Base-by-base conservation (phyloP, 2,329 filamentous ascomycete genomes). In the Microcyclospora tardicrescens region DNA sequence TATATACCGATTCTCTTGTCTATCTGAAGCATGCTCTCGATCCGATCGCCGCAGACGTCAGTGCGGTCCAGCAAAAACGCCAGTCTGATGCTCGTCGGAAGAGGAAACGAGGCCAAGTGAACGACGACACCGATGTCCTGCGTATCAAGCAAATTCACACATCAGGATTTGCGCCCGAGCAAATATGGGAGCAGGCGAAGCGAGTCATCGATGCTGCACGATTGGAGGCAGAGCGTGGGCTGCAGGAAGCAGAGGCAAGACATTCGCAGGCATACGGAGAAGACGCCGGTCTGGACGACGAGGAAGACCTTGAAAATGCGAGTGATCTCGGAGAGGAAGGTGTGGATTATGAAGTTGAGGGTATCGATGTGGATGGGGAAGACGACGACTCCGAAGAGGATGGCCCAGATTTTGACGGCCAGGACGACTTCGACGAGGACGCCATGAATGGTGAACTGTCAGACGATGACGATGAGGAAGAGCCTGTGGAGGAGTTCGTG, bases 111-210 rank as follows among this genome's bases (percentile, higher is more conserved):
- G 69, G 68, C 8, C 68, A 71, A 34, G 61, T 59, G 3, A 63
- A 69, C 37, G 37, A 36, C 5, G 61, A 61, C 27, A 46, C 62
- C 35, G 62, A 73, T 47, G 65, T 81, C 1, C 56, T 95, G 46
- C 85, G 85, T 52, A 67, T 94, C 52, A 79, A 82, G 52, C 86
- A 83, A 60, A 67, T 98, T 12, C 83, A 95, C 57, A 68, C 85
- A 6, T 77, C 93, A 41, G 91, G 89, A 0, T 94, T 96, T 51
- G 83, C 82, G 51, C 79, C 83, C 10, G 76, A 79, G 14, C 89
- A 96, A 61, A 79, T 98, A 33, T 98, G 89, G 83, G 84, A 95
- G 61, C 91, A 98, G 64, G 82, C 85, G 8, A 80, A 79, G 54
- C 77, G 83, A 51, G 84, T 96, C 14, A 78, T 96, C 41, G 72